Percentiles rank a stretch among this genome's conserved stretches.
Conservation (phyloP, 805 yeast genomes). For the Candida khao-thaluensis region DNA sequence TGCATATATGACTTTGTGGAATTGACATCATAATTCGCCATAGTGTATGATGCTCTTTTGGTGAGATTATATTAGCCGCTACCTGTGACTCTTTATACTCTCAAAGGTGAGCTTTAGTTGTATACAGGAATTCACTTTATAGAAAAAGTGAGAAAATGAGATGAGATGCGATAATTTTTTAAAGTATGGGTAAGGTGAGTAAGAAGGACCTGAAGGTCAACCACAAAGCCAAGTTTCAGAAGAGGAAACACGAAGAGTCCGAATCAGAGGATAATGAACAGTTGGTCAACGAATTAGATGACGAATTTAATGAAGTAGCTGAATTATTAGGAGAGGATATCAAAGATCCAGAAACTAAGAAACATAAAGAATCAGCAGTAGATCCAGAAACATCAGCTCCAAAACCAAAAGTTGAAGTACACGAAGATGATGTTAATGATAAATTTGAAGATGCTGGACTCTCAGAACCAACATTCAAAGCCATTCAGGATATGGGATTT, state of each 20-base stretch:
- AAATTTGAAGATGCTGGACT: constrained; percentile 49
- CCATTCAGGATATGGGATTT: constrained; percentile 88
- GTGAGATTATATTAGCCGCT: background rate
- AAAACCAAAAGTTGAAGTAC: constrained; percentile 30
- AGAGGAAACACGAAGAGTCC: constrained; percentile 14
- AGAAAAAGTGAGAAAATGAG: constrained; percentile 6
- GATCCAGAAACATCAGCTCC: constrained; percentile 20
- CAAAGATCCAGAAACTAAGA: constrained; percentile 40
- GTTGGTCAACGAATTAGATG: constrained; percentile 54
- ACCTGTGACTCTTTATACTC: constrained; percentile 1
- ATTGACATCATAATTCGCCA: constrained; percentile 46
- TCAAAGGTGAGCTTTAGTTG: background rate
- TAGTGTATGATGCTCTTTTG: constrained; percentile 8
- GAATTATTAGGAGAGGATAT: constrained; percentile 47
- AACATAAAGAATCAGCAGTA: constrained; percentile 17
- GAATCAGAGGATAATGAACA: constrained; percentile 40
- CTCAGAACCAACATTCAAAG: constrained; percentile 78
- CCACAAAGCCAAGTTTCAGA: constrained; percentile 4
- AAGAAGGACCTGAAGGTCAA: background rate
- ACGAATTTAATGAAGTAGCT: constrained; percentile 58
- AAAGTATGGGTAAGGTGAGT: constrained; percentile 6
- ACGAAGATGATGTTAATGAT: constrained; percentile 32
- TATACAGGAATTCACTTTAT: background rate
- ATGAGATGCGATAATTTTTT: constrained; percentile 13
- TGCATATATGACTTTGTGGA: constrained; percentile 76